Evolutionary conservation across 805 yeast genomes (phyloP), one percentile per base, ranked within the genome.

Genomic region (Barnettozyma sp.): DNA sequence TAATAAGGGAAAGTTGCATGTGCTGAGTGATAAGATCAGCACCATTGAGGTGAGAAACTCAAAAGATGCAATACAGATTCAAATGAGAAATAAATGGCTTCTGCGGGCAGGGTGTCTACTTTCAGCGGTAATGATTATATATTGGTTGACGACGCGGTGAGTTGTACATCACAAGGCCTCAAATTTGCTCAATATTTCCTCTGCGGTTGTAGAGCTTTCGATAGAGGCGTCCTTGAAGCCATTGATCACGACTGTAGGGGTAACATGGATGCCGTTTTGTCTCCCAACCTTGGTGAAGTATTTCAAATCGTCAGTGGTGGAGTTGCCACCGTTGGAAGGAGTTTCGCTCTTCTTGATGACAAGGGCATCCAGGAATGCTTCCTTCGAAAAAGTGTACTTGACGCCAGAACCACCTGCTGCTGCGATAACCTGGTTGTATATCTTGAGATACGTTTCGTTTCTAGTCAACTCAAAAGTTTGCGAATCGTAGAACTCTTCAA

Each of bases 241-340:
- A 54, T 84, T 72, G 26, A 85, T 61, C 15, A 71, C 56, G 11
- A 83, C 82, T 5, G 92, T 78, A 15, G 95, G 95, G 4, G 92
- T 82, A n/a, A 82, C 78, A 53, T 86, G 95, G 25, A 82, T 73
- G 29, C 90, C 86, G 27, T 78, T 72, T 40, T 83, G 84, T 54
- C 95, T 71, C 35, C 76, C 77, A 52, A 74, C 75, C 54, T 77
- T 70, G 14, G 87, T 70, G 52, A 82, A 84, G 49, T 78, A 79
- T 60, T 84, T 86, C 42, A 82, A 48, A 50, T 84, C 94, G 22
- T 57, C 65, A 3, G 73, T 65, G 24, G 78, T 66, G 6, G 56
- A 63, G 46, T 77, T 79, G 8, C 92, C 90, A 4, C 55, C 49
- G 49, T 83, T 82, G 19, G 55, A 14, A 65, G 68, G 11, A 54